Evolutionary conservation across 1,139 yeast species (phyloP).

Genomic region (Suhomyces taliae): DNA sequence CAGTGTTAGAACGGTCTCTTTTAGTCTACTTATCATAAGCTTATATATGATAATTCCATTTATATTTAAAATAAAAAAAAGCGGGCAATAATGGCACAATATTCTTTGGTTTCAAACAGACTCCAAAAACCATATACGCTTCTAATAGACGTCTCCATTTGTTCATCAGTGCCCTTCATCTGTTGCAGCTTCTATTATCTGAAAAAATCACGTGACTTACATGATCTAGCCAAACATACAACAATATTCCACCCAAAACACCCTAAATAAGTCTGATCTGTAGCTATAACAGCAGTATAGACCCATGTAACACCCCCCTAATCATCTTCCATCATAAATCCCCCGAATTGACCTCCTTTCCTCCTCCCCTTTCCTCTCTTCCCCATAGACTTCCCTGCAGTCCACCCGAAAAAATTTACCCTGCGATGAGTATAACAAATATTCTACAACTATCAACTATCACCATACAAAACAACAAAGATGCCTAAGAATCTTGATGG

Average conservation of each 20-base stretch:
- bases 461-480: not conserved
- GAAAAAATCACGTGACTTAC: not conserved
- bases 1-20: too few species aligned
- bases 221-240: not conserved
- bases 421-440: not conserved
- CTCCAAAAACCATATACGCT: too few species aligned
- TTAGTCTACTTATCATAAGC: too few species aligned
- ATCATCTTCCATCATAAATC: not conserved
- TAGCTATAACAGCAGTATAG: too few species aligned
- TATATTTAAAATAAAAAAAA: too few species aligned
- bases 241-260: not conserved
- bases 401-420: slow-evolving; percentile 5
- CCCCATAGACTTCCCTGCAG: not conserved
- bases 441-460: not conserved
- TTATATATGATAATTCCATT: too few species aligned
- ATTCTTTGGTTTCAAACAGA: too few species aligned
- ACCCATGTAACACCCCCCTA: not conserved
- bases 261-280: too few species aligned
- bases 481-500: slow-evolving; percentile 28
- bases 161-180: too few species aligned
- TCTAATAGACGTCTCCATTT: too few species aligned
- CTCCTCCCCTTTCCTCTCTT: not conserved
- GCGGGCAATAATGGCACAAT: too few species aligned
- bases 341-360: too few species aligned
- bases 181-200: not conserved